Conservation (phyloP, 192 early-diverging fungal species). For the Haplosporangium gracile region DNA sequence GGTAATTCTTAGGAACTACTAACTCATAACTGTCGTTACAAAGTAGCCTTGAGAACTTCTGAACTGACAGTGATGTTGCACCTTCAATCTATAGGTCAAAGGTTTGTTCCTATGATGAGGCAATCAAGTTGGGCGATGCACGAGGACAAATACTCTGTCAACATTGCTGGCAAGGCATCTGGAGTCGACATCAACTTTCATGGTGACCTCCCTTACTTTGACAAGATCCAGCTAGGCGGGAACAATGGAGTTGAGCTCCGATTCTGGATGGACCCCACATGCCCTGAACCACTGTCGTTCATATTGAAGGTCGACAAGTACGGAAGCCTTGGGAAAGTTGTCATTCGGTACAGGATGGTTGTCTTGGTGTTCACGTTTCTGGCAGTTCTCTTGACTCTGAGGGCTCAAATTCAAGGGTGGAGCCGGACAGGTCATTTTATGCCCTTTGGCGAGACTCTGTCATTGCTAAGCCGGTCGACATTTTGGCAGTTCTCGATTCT, state of each 20-base stretch:
- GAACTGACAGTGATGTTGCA: neutral
- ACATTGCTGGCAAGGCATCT: conserved; percentile 31
- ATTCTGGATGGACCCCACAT: conserved; percentile 70
- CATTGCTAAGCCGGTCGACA: conserved; percentile 20
- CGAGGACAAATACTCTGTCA: conserved; percentile 68
- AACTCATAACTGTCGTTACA: too few species aligned
- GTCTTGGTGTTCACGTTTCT: conserved; percentile 76
- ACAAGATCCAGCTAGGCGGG: conserved; percentile 16
- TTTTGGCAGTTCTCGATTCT: conserved; percentile 52
- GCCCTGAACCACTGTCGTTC: conserved; percentile 58
- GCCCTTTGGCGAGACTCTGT: conserved; percentile 27
- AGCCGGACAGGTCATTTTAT: conserved; percentile 18
- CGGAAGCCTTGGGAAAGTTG: conserved; percentile 74
- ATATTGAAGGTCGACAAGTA: conserved; percentile 73
- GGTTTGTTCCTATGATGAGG: conserved; percentile 63
- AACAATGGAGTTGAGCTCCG: conserved; percentile 60
- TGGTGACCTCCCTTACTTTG: conserved; percentile 62
- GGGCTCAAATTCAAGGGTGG: conserved; percentile 60
- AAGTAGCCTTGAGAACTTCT: too few species aligned
- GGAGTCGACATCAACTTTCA: conserved; percentile 64
- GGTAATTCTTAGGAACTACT: conserved; percentile 24
- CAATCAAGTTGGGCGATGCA: conserved; percentile 69
- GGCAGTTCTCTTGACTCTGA: conserved; percentile 68
- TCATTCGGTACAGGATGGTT: conserved; percentile 81
- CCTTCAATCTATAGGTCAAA: neutral